Evolutionary conservation across 1,284 basidiomycete species (phyloP).

Genomic region (Stereum hirsutum): DNA sequence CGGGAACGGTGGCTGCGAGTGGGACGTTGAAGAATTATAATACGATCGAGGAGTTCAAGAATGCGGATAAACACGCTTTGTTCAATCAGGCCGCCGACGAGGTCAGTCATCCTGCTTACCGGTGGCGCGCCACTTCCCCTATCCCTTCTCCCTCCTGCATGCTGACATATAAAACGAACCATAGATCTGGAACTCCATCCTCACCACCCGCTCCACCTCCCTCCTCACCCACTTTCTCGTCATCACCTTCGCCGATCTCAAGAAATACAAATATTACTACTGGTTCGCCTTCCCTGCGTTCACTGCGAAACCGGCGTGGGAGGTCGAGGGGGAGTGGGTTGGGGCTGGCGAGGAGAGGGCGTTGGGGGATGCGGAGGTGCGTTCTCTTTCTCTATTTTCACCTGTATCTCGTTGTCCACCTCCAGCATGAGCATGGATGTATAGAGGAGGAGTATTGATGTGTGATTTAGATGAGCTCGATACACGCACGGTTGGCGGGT

Average conservation of each 20-base stretch:
- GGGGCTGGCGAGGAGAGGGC: slow-evolving; percentile 29
- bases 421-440: not conserved
- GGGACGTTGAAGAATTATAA: slow-evolving; percentile 91
- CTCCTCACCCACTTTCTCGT: slow-evolving; percentile 75
- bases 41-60: slow-evolving; percentile 94
- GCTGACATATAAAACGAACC: not conserved
- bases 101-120: not conserved
- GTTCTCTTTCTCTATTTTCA: slow-evolving; percentile 7
- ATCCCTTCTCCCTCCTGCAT: too few species aligned
- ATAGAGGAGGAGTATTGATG: not conserved
- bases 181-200: slow-evolving; percentile 60
- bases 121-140: slow-evolving; percentile 1
- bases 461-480: slow-evolving; percentile 32
- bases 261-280: slow-evolving; percentile 96
- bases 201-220: slow-evolving; percentile 37
- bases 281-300: slow-evolving; percentile 98
- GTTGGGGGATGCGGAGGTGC: slow-evolving; percentile 28
- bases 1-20: slow-evolving; percentile 30
- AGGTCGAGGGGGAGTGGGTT: slow-evolving; percentile 54
- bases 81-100: slow-evolving; percentile 42
- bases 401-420: not conserved
- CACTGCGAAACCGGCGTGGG: slow-evolving; percentile 81
- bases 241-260: slow-evolving; percentile 93
- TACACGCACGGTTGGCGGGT: slow-evolving; percentile 37
- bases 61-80: slow-evolving; percentile 77